Evolutionary conservation across 257 asterid genomes (phyloP).

Genomic region (Petrea volubilis): DNA sequence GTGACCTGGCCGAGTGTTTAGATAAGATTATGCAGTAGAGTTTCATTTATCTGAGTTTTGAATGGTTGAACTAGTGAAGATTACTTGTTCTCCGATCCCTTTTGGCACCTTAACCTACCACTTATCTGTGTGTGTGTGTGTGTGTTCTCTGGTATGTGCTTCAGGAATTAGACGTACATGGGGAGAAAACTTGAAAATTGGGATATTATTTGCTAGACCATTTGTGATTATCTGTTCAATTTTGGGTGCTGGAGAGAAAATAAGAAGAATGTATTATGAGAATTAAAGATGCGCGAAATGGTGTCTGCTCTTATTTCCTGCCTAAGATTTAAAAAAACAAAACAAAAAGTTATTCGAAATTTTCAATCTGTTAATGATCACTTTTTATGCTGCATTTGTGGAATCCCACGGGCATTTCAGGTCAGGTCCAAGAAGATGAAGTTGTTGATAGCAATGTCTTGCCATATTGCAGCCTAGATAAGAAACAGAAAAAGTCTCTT

Average conservation of each 20-base stretch:
- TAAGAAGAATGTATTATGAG: not conserved
- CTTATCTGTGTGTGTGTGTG: not conserved
- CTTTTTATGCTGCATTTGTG: not conserved
- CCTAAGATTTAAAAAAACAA: not conserved
- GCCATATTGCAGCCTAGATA: conserved; percentile 68
- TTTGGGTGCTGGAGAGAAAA: not conserved
- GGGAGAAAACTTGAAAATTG: not conserved
- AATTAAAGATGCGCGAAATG: not conserved
- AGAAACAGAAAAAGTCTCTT: conserved; percentile 55
- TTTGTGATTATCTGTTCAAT: not conserved
- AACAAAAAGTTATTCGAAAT: not conserved
- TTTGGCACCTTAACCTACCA: not conserved
- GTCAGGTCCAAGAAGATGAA: conserved; percentile 56
- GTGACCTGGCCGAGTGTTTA: not conserved
- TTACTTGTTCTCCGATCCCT: not conserved
- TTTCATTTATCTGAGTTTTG: not conserved
- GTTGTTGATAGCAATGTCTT: conserved; percentile 68
- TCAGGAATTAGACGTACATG: not conserved
- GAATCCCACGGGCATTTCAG: conserved; percentile 44
- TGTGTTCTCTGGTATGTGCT: not conserved
- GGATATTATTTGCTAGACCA: not conserved
- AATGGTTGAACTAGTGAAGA: no score
- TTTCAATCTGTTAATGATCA: not conserved
- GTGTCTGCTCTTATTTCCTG: no score
- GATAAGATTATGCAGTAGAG: no score